Percentiles rank a stretch among this genome's conserved stretches.
These are phyloP conservation scores for Wickerhamomyces mucosus DNA, from an alignment of 805 yeast species.

Conservation along the genomic window DNA sequence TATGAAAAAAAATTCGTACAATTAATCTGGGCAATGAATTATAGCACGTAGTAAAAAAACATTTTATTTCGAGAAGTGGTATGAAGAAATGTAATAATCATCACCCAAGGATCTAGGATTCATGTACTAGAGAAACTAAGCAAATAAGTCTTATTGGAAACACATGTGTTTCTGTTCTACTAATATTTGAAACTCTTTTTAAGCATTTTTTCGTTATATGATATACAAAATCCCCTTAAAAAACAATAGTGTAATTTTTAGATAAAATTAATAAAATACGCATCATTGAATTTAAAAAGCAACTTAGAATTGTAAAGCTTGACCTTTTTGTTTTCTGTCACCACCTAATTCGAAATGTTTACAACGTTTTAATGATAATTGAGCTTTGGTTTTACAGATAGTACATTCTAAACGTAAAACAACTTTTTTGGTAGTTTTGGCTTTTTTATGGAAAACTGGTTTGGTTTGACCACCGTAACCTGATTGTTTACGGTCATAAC, in stretches of 20 bases:
- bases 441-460: constrained; percentile 99
- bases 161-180: too few species aligned
- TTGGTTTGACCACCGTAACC: constrained; percentile 99
- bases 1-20: too few species aligned
- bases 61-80: too few species aligned
- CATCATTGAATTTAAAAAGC: constrained; percentile 9
- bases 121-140: too few species aligned
- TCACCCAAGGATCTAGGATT: too few species aligned
- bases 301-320: constrained; percentile 96
- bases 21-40: too few species aligned
- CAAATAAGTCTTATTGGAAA: too few species aligned
- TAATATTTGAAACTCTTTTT: too few species aligned
- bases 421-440: constrained; percentile 99
- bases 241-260: too few species aligned
- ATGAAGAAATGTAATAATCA: too few species aligned
- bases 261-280: too few species aligned
- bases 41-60: too few species aligned
- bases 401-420: constrained; percentile 99
- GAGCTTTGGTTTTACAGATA: constrained; percentile 97
- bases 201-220: constrained; percentile 17
- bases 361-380: constrained; percentile 97
- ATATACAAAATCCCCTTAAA: constrained; percentile 17
- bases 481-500: constrained; percentile 99
- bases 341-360: constrained; percentile 99
- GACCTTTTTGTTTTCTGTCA: constrained; percentile 99